Percentiles rank a stretch among this genome's conserved stretches.
phyloP scores from a whole-genome alignment of 2,329 filamentous ascomycete genomes.

The Shiraia sp. region DNA sequence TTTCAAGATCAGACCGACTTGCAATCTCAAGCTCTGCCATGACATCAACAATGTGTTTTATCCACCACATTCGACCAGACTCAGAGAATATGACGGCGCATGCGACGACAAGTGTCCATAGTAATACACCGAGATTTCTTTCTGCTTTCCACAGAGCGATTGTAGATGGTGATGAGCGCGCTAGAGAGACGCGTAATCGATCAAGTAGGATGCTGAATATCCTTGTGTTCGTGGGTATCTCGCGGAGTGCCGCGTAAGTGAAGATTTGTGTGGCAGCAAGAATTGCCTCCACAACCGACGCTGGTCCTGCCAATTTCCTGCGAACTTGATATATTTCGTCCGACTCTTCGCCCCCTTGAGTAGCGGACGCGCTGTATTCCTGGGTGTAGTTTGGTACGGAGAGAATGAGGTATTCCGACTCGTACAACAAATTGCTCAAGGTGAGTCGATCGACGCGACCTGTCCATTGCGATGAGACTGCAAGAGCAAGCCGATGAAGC shows the following conservation, averaged over 20 bases:
- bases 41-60: conserved; percentile 12
- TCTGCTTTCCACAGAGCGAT: conserved; percentile 16
- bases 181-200: conserved; percentile 13
- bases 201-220: conserved; percentile 24
- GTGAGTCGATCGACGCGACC: conserved; percentile 13
- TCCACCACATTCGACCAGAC: conserved; percentile 19
- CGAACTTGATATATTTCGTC: conserved; percentile 3
- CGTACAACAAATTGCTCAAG: conserved; percentile 27
- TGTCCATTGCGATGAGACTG: conserved; percentile 20
- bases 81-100: conserved; percentile 8
- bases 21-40: conserved; percentile 13
- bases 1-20: conserved; percentile 10
- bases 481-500: conserved; percentile 27
- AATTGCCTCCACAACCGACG: conserved; percentile 23
- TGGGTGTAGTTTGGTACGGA: conserved; percentile 22
- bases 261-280: conserved; percentile 27
- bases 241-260: conserved; percentile 23
- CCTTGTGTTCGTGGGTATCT: conserved; percentile 22
- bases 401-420: conserved; percentile 23
- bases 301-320: conserved; percentile 15
- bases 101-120: conserved; percentile 27
- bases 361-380: conserved; percentile 20
- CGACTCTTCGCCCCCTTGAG: neutral
- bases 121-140: conserved; percentile 21
- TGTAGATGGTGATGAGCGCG: conserved; percentile 8